Evolutionary conservation across 2,329 filamentous ascomycete species (phyloP).

Genomic region (Fonsecaea pedrosoi): DNA sequence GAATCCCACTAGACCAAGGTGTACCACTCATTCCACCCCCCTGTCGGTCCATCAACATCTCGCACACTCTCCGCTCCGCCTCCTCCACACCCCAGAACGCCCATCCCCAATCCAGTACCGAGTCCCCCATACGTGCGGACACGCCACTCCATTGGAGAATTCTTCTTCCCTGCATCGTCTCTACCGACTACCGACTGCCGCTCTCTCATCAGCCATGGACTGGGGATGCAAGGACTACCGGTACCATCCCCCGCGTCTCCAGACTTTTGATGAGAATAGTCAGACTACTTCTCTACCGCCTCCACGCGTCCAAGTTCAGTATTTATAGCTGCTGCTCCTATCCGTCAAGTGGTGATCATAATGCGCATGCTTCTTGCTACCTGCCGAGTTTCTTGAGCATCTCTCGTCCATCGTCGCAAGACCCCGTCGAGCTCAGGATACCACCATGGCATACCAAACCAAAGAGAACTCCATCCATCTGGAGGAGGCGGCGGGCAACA

Average conservation of each 20-base stretch:
- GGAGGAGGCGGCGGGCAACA: conserved; percentile 9
- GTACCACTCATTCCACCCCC: too few species aligned
- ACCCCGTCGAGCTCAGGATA: conserved; percentile 7
- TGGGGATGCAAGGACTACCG: neutral
- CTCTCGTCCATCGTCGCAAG: conserved; percentile 10
- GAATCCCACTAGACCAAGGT: too few species aligned
- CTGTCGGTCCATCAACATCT: too few species aligned
- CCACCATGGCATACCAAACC: conserved; percentile 8
- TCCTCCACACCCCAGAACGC: too few species aligned
- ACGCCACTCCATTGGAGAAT: neutral
- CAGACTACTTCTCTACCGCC: conserved; percentile 13
- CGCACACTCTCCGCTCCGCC: too few species aligned
- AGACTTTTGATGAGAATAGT: conserved; percentile 21
- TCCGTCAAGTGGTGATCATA: neutral
- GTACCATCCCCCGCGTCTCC: conserved; percentile 12
- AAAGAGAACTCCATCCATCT: conserved; percentile 19
- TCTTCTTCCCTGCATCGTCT: neutral
- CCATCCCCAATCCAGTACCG: neutral
- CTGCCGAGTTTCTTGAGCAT: conserved; percentile 12
- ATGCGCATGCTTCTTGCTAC: neutral
- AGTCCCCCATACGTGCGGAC: neutral
- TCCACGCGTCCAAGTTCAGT: neutral
- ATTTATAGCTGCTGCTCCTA: conserved; percentile 9
- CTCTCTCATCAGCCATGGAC: too few species aligned
- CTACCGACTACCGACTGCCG: conserved; percentile 1